Base-by-base conservation (phyloP, 78 protist genomes). In the Dictyostelium capitatum region DNA sequence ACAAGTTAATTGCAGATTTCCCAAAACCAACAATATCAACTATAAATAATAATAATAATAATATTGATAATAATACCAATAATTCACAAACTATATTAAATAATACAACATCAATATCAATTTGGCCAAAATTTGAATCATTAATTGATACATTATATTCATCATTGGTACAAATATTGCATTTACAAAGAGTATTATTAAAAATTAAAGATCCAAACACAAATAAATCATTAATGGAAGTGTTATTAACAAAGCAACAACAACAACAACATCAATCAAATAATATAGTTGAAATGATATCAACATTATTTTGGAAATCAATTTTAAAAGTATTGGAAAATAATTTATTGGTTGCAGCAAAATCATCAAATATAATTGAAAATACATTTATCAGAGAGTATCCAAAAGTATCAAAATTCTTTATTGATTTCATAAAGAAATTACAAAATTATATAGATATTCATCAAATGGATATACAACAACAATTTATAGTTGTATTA, bases 201-300 rank as follows among this genome's bases (percentile, higher is more conserved):
- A 91, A 91, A 72, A 91, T 79, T 53, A 91, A 74, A 91, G 90
- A 91, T 59, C 95, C 82, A 5, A 0, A 23, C 1, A 91, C 85
- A 4, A 62, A 91, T 54, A 91, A 80, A 30, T 41, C 87, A 3
- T 67, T 91, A 48, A 67, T 91, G 82, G 95, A 91, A 14, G 28
- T 65, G 3, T 57, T 28, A 28, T 89, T 59, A 75, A 83, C n/a
- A 4, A n/a, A 41, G 1, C 53, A 78, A 59, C 48, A 67, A 2
- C 48, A 67, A 53, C 6, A 25, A 28, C 23, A 30, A 30, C 20
- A 77, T 51, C 12, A 77, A 17, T 41, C n/a, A n/a, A 57, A 30
- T 37, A 54, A 75, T 51, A 41, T 83, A 15, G 46, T 69, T 4
- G 43, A 90, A 25, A 69, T 37, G 43, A 73, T 80, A n/a, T 80